Evolutionary conservation across 371 early-diverging fungal genomes (phyloP).

Genomic region (Rhizopus delemar): DNA sequence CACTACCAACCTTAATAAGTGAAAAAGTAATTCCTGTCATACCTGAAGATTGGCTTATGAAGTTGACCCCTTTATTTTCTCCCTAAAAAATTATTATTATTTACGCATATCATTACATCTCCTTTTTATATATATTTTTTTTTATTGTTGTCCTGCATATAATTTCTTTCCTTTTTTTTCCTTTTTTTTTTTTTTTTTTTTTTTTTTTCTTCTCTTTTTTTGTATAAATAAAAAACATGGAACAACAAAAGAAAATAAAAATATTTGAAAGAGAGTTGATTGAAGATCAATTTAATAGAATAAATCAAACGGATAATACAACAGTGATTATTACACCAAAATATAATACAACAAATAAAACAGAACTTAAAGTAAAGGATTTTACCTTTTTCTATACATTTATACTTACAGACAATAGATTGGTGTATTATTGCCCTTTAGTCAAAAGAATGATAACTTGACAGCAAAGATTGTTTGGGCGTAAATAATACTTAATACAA

Average conservation of each 20-base stretch:
- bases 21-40: conserved; percentile 14
- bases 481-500: conserved; percentile 26
- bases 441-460: conserved; percentile 42
- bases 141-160: not conserved
- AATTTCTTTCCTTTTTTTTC: conserved; percentile 10
- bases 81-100: not conserved
- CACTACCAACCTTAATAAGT: conserved; percentile 40
- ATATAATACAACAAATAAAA: conserved; percentile 39
- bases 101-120: no score
- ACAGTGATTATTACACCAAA: conserved; percentile 43
- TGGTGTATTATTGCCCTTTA: conserved; percentile 50
- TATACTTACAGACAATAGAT: conserved; percentile 23
- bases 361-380: conserved; percentile 38
- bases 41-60: conserved; percentile 54
- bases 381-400: not conserved
- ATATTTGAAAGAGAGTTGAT: conserved; percentile 36
- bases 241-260: not conserved
- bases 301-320: conserved; percentile 44
- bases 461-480: conserved; percentile 55
- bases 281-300: conserved; percentile 32
- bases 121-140: not conserved
- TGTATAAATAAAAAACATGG: not conserved
- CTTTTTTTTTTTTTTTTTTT: not conserved
- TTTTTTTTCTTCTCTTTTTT: not conserved
- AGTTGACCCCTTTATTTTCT: conserved; percentile 19